Evolutionary conservation across 805 yeast species (phyloP), one percentile per base, ranked within the genome.

Genomic region (Starmerella apicola): DNA sequence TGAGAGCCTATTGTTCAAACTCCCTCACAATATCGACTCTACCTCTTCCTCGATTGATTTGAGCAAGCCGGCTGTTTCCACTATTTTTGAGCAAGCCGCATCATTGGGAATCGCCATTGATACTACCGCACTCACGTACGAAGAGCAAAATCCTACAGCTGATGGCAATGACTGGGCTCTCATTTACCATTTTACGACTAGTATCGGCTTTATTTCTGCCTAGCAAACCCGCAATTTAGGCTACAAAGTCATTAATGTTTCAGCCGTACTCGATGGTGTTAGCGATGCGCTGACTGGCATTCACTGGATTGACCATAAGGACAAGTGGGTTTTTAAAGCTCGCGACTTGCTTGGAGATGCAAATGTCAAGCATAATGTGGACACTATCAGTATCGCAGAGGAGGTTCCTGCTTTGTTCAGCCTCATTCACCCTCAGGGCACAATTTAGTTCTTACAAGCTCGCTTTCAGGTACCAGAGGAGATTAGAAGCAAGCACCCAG

Each of bases 21-120:
- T 51, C 44, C 43, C 55, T 37, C 27, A 34, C 5, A 41, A 52
- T 18, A 46, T 51, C 38, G 40, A 44, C 28, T 20, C 48, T 39
- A 37, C 46, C 24, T 15, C 37, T 13, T 43, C 57, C 8, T 7
- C 21, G n/a, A n/a, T n/a, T n/a, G 55, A 50, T 13, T 57, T 54
- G 5, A 37, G 60, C 23, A 59, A 66, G 27, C 48, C 61, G 17
- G 72, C 70, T 10, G 48, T 52, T 1, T 56, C 74, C 20, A 59
- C 56, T 28, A 61, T 76, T 13, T 76, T 65, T 50, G 84, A 78
- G 60, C 80, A 68, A 45, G 83, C 83, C n/a, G 76, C 81, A 3
- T 60, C 78, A 8, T 52, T 75, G 27, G 71, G 78, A 24, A 61
- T 75, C 37, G 68, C 76, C 15, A 52, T 71, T 35, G 61, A 59